phyloP scores from a whole-genome alignment of 1,284 basidiomycete genomes.

The Sanguinoderma infundibulare region DNA sequence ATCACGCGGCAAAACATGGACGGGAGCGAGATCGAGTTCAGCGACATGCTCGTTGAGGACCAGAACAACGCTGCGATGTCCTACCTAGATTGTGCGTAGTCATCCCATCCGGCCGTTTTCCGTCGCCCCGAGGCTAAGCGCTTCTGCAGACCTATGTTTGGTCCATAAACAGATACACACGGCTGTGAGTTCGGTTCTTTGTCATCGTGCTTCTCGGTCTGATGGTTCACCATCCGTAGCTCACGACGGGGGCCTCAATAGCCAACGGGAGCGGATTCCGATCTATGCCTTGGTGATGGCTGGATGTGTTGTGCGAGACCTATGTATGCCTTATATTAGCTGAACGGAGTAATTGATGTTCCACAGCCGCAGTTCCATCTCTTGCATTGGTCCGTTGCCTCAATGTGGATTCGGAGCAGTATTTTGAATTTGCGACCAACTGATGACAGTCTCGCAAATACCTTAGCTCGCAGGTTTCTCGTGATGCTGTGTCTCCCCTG shows the following conservation, averaged over 20 bases:
- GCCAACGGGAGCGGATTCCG: conserved; percentile 25
- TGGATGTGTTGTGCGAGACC: conserved; percentile 2
- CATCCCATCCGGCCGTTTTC: not conserved
- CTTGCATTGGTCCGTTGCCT: too few relatives aligned
- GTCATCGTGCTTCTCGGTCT: not conserved
- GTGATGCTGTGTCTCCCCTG: too few relatives aligned
- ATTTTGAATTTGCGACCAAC: too few relatives aligned
- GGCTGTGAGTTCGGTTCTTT: conserved; percentile 51
- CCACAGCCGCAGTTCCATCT: too few relatives aligned
- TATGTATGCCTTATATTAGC: conserved; percentile 8
- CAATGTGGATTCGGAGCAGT: too few relatives aligned
- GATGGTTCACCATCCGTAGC: conserved; percentile 12
- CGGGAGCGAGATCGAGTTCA: conserved; percentile 93
- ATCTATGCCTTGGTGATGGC: conserved; percentile 24
- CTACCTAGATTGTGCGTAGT: conserved; percentile 76
- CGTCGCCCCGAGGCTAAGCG: not conserved
- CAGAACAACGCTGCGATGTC: conserved; percentile 94
- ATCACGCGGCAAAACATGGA: conserved; percentile 94
- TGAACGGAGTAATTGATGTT: not conserved
- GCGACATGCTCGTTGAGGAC: conserved; percentile 97
- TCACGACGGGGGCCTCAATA: conserved; percentile 32
- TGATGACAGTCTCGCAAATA: too few relatives aligned
- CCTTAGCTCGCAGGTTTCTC: too few relatives aligned
- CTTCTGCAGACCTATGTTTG: conserved; percentile 50
- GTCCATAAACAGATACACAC: conserved; percentile 63